Conservation (phyloP, 768 basidiomycete species). For the Kwoniella dendrophila region DNA sequence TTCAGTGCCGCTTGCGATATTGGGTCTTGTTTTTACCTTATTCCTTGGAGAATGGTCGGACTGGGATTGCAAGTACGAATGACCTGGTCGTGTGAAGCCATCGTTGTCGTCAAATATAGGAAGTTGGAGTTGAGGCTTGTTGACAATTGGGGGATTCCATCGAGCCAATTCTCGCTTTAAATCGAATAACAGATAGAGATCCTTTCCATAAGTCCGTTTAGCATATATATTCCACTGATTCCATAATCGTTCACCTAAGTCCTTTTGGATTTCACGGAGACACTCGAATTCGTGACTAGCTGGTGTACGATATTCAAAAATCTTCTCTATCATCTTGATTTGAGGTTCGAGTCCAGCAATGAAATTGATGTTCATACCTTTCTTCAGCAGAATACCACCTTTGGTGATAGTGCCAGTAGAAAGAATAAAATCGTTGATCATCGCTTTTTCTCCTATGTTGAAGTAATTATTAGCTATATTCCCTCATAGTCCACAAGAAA, state of each 20-base stretch:
- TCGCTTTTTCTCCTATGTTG: not conserved
- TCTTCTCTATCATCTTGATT: not conserved
- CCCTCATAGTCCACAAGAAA: not conserved
- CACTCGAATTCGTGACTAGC: not conserved
- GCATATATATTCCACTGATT: not conserved
- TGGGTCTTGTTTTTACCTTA: not conserved
- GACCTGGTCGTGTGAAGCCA: not conserved
- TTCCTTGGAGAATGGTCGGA: not conserved
- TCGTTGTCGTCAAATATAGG: not conserved
- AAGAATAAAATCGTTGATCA: not conserved
- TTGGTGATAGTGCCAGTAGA: not conserved
- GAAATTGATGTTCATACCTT: not conserved
- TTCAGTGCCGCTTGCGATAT: not conserved
- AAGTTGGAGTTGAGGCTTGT: too few relatives aligned
- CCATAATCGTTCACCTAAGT: not conserved
- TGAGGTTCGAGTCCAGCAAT: not conserved
- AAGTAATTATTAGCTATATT: not conserved
- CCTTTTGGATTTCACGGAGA: not conserved
- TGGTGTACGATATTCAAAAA: not conserved
- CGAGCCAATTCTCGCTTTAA: not conserved
- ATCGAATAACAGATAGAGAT: not conserved
- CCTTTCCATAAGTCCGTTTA: not conserved
- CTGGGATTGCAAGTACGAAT: not conserved
- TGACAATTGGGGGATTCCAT: too few relatives aligned
- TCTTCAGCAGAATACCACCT: not conserved